These are phyloP conservation scores for Cryphonectria nitschkei DNA, from an alignment of 2,329 filamentous ascomycete species.

Conservation along the genomic window DNA sequence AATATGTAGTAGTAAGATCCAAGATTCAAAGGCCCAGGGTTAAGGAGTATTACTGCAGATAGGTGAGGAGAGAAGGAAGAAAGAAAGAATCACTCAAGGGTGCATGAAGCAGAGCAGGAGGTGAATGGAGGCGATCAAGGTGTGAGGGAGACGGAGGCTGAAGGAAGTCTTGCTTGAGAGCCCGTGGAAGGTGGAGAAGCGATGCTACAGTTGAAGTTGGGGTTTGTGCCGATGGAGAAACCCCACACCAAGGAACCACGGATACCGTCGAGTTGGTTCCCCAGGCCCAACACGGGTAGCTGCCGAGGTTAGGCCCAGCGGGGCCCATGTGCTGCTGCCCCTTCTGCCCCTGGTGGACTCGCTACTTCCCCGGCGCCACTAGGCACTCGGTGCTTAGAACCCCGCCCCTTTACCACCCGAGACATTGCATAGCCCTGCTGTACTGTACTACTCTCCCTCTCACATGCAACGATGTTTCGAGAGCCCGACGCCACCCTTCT, in stretches of 20 bases:
- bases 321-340: no score
- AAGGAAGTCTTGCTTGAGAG: not conserved
- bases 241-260: not conserved
- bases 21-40: not conserved
- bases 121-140: not conserved
- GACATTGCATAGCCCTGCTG: no score
- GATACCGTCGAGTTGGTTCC: not conserved
- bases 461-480: not conserved
- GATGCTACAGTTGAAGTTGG: not conserved
- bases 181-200: not conserved
- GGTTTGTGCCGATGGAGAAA: not conserved
- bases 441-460: not conserved
- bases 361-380: not conserved
- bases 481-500: no score
- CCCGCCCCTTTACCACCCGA: not conserved
- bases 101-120: not conserved
- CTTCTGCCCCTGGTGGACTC: not conserved
- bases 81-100: not conserved
- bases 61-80: not conserved
- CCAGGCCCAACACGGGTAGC: not conserved
- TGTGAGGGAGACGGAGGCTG: not conserved
- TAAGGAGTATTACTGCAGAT: not conserved
- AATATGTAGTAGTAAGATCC: not conserved
- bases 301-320: no score
- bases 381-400: not conserved